Evolutionary conservation across 202 grass and related monocot species (phyloP).

Genomic region (Hordeum pubiflorum): DNA sequence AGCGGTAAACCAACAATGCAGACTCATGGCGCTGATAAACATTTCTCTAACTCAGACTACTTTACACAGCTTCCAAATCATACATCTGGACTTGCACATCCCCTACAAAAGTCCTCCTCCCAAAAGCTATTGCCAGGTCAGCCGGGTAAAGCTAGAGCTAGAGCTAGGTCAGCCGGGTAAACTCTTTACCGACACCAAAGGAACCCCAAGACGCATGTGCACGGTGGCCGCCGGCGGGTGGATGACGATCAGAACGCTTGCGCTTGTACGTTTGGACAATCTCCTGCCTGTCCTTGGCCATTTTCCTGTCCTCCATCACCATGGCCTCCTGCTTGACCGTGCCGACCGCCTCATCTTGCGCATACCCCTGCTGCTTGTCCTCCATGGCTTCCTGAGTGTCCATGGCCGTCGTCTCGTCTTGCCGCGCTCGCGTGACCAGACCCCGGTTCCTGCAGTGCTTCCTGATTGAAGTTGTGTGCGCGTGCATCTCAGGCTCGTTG

Average conservation of each 20-base stretch:
- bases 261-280: conserved; percentile 28
- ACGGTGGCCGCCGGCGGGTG: background rate
- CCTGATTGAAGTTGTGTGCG: conserved; percentile 39
- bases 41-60: background rate
- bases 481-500: background rate
- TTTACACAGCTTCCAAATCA: background rate
- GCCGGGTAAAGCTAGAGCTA: background rate
- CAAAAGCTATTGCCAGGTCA: conserved; percentile 1
- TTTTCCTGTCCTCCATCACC: background rate
- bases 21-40: background rate
- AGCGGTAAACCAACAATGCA: background rate
- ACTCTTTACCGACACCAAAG: background rate
- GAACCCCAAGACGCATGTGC: background rate
- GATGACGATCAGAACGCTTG: background rate
- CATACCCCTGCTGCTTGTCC: background rate
- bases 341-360: conserved; percentile 16
- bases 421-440: conserved; percentile 25
- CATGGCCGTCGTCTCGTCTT: background rate
- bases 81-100: background rate
- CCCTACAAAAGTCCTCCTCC: background rate
- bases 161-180: background rate
- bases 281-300: background rate
- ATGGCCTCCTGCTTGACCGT: background rate
- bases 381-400: conserved; percentile 28
- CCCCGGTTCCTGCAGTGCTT: conserved; percentile 58